Conservation (phyloP, 169 alveolate genomes). For the Plasmodium gaboni region DNA sequence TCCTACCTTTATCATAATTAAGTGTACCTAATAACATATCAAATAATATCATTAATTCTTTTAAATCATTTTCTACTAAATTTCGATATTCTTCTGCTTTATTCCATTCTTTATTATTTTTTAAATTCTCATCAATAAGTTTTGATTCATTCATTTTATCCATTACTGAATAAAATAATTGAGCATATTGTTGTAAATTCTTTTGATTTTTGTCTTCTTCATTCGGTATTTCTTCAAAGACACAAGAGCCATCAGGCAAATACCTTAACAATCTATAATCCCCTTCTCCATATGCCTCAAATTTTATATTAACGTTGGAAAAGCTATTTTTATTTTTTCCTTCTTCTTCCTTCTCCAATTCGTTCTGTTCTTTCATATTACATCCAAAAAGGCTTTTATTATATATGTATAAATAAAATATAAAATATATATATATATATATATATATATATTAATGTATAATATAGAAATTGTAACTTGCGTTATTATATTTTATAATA, state of each 20-base stretch:
- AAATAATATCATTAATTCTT: constrained; percentile 69
- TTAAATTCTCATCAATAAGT: constrained; percentile 3
- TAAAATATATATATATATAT: no score
- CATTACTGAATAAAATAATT: constrained; percentile 38
- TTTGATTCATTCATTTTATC: constrained; percentile 18
- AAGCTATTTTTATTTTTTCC: constrained; percentile 7
- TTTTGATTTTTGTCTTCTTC: constrained; percentile 52
- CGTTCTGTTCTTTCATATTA: constrained; percentile 2
- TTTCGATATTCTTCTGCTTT: constrained; percentile 60
- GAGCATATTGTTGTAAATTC: constrained; percentile 73
- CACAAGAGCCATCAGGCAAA: constrained; percentile 78
- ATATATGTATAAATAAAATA: no score
- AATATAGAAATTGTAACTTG: no score
- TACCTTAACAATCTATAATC: constrained; percentile 83
- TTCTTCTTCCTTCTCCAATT: constrained; percentile 6
- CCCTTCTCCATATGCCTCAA: constrained; percentile 83
- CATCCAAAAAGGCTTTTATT: not conserved
- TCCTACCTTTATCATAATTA: constrained; percentile 68
- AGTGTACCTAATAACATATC: constrained; percentile 65
- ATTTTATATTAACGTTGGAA: constrained; percentile 28
- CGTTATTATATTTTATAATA: no score
- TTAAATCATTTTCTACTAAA: constrained; percentile 48
- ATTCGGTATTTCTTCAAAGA: constrained; percentile 64
- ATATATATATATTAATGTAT: no score
- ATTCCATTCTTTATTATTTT: constrained; percentile 65